A percentile compares a stretch with the other conserved stretches of the same genome.
phyloP scores from a whole-genome alignment of 1,284 basidiomycete genomes.

The Trichosporon ovoides region DNA sequence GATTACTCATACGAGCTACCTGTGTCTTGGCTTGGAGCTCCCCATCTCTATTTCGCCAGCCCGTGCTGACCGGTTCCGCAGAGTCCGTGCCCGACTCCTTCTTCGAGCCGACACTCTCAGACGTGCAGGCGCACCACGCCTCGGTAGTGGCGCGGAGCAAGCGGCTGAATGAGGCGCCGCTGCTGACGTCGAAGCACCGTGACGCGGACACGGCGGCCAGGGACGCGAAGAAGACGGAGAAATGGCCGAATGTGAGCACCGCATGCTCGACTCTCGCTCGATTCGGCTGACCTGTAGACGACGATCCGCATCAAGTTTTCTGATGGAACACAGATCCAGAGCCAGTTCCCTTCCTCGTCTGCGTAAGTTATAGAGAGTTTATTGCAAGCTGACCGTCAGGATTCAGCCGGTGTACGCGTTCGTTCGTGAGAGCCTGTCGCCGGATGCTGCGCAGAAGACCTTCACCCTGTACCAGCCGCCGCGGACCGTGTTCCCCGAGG shows the following conservation, averaged over 20 bases:
- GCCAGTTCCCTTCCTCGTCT: conserved; percentile 38
- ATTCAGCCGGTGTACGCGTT: conserved; percentile 48
- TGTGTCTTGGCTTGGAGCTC: not conserved
- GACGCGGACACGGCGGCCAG: conserved; percentile 35
- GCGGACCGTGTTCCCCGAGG: conserved; percentile 41
- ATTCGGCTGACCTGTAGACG: conserved; percentile 23
- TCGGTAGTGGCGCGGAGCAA: conserved; percentile 32
- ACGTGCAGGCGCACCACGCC: conserved; percentile 40
- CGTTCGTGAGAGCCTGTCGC: conserved; percentile 36
- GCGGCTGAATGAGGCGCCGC: conserved; percentile 40
- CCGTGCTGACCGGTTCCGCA: not conserved
- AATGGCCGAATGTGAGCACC: conserved; percentile 42
- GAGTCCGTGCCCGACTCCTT: conserved; percentile 26
- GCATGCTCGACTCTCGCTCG: too few relatives aligned
- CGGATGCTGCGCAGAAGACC: conserved; percentile 24
- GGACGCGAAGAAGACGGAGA: conserved; percentile 39
- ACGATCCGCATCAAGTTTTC: conserved; percentile 47
- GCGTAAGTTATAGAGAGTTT: conserved; percentile 29
- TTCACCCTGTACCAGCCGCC: conserved; percentile 50
- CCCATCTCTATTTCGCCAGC: too few relatives aligned
- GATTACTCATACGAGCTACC: not conserved
- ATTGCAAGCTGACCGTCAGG: conserved; percentile 20
- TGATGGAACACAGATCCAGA: conserved; percentile 46
- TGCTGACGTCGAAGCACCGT: conserved; percentile 38
- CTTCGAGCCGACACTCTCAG: conserved; percentile 41